These are phyloP conservation scores for Omphalotus guepiniiformis DNA, from an alignment of 768 basidiomycete genomes.

Conservation along the genomic window DNA sequence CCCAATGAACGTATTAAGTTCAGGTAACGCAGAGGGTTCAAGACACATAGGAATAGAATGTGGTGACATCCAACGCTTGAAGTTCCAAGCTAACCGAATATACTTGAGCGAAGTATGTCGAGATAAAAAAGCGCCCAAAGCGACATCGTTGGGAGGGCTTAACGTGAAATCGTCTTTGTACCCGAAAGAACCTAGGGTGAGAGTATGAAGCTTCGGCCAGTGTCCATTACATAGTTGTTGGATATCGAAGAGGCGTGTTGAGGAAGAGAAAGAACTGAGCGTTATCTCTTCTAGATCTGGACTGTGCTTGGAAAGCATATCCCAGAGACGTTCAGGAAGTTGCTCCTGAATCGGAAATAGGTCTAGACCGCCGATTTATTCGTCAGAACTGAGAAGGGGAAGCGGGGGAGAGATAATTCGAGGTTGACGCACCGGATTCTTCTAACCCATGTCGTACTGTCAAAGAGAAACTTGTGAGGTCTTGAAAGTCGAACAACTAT, in stretches of 20 bases:
- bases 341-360: conserved; percentile 34
- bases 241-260: conserved; percentile 40
- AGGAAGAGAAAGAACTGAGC: conserved; percentile 47
- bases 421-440: conserved; percentile 29
- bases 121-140: conserved; percentile 34
- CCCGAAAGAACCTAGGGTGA: conserved; percentile 48
- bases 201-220: conserved; percentile 37
- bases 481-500: conserved; percentile 38
- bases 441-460: conserved; percentile 43
- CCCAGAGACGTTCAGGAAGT: conserved; percentile 41
- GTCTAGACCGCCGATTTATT: conserved; percentile 21
- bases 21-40: conserved; percentile 25
- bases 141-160: conserved; percentile 22
- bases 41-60: conserved; percentile 31
- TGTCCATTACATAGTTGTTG: conserved; percentile 22
- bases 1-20: conserved; percentile 39
- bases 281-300: conserved; percentile 46
- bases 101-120: conserved; percentile 34
- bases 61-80: conserved; percentile 47
- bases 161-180: conserved; percentile 42
- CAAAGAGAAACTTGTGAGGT: conserved; percentile 42
- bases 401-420: background rate
- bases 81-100: conserved; percentile 46
- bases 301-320: conserved; percentile 42
- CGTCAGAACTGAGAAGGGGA: conserved; percentile 3